Percentiles rank a stretch among this genome's conserved stretches.
Conservation (phyloP, 2,329 filamentous ascomycete genomes). For the Sarocladium oryzae region DNA sequence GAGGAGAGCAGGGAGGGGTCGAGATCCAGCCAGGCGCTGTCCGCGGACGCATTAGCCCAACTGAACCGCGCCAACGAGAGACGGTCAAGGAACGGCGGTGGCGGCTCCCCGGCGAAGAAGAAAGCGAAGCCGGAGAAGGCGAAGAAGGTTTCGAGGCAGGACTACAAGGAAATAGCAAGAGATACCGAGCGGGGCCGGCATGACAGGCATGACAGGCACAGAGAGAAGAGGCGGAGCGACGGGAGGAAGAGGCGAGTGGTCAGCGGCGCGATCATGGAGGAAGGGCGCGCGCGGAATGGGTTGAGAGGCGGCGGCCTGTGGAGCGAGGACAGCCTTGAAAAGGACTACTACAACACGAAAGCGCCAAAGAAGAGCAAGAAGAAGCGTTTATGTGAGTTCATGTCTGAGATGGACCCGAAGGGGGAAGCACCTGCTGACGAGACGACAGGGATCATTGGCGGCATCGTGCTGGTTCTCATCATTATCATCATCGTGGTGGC, state of each 20-base stretch:
- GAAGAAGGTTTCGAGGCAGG: conserved; percentile 24
- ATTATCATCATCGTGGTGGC: conserved; percentile 63
- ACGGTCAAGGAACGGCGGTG: not conserved
- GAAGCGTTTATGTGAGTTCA: conserved; percentile 11
- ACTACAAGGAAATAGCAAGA: conserved; percentile 22
- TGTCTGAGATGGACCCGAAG: not conserved
- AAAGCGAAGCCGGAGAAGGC: conserved; percentile 12
- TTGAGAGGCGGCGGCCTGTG: conserved; percentile 37
- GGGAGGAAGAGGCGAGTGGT: conserved; percentile 55
- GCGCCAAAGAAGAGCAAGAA: conserved; percentile 47
- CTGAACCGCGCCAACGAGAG: conserved; percentile 4
- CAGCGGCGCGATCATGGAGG: conserved; percentile 63
- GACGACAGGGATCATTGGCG: conserved; percentile 47
- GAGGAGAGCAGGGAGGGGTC: conserved; percentile 1
- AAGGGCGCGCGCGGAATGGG: conserved; percentile 43
- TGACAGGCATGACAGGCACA: not conserved
- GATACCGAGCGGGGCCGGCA: conserved; percentile 1
- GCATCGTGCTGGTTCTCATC: conserved; percentile 46
- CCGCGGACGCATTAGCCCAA: conserved; percentile 2
- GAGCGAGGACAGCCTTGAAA: conserved; percentile 38
- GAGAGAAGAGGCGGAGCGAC: conserved; percentile 6
- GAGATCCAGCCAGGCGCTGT: conserved; percentile 1
- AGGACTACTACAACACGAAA: conserved; percentile 38
- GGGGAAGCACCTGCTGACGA: not conserved
- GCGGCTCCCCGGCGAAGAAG: not conserved